Evolutionary conservation across 164 flowering plant species (phyloP), one percentile per base, ranked within the genome.

Genomic region (Brasenia schreberi): DNA sequence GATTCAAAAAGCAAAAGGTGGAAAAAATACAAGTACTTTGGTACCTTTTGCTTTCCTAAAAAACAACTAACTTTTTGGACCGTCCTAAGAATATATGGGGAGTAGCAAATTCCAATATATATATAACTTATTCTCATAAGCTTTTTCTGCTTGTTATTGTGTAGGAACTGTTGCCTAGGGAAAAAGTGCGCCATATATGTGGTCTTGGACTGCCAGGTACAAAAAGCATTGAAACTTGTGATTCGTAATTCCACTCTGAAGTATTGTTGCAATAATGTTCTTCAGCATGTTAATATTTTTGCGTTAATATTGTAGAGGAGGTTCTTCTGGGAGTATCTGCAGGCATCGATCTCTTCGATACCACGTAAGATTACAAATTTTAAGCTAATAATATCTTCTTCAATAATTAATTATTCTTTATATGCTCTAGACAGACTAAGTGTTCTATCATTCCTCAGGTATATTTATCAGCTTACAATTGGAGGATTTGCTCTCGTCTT

Each of bases 151-250:
- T 61, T 18, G 63, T n/a, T 52, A 23, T 61, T 68, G 66, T 64
- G 75, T 82, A 92, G 96, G 95, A 82, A 68, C 62, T 52, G 63
- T 78, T 92, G 68, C 92, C 89, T 2, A 73, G 74, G 59, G 89
- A 82, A 67, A 84, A 67, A 74, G 95, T 85, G 42, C 89, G 95
- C 33, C 79, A 83, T 61, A 75, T 89, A 65, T 77, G 79, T 73
- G 98, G 95, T 63, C 87, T 89, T 69, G 92, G 81, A 77, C 87
- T 88, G 72, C 98, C 95, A 74, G 97, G 97, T 89, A 76, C 17
- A 19, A 45, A 53, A 61, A 18, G 18, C 5, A 18, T 16, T n/a
- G 63, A 61, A 18, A n/a, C 63, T 10, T 61, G 63, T n/a, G 12
- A 18, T 18, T 18, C 0, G 9, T n/a, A 3, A 18, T 18, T 18